Conservation (phyloP, 2,329 filamentous ascomycete species). For the Xylaria hypoxylon region DNA sequence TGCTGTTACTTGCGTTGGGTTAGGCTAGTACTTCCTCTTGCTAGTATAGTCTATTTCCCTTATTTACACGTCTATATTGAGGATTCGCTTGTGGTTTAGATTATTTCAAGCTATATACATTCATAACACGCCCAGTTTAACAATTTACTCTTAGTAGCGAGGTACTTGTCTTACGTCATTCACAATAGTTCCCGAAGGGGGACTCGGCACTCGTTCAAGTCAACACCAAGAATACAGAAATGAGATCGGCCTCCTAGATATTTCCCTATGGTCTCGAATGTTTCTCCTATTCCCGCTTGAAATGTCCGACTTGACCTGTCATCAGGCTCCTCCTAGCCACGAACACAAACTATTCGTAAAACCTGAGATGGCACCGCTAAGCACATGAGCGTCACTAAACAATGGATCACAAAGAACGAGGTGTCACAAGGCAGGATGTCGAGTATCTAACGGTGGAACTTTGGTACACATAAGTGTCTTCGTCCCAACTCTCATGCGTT, state of each 20-base stretch:
- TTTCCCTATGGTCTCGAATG: neutral
- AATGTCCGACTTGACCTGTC: neutral
- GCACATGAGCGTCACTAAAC: neutral
- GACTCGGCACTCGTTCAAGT: neutral
- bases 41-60: too few species aligned
- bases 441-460: neutral
- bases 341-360: neutral
- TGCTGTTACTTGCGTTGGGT: neutral
- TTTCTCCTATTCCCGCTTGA: conserved; percentile 4
- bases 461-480: neutral
- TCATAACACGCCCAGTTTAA: neutral
- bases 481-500: neutral
- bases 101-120: neutral
- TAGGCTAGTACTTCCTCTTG: neutral
- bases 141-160: neutral
- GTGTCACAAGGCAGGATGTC: neutral
- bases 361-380: neutral
- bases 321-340: neutral
- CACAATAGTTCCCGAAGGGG: neutral
- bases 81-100: neutral
- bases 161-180: neutral
- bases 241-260: too few species aligned
- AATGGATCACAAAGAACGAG: neutral
- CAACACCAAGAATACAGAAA: neutral
- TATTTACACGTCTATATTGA: neutral